These are phyloP conservation scores for Escovopsis sp. DNA, from an alignment of 2,329 filamentous ascomycete genomes.

Conservation along the genomic window DNA sequence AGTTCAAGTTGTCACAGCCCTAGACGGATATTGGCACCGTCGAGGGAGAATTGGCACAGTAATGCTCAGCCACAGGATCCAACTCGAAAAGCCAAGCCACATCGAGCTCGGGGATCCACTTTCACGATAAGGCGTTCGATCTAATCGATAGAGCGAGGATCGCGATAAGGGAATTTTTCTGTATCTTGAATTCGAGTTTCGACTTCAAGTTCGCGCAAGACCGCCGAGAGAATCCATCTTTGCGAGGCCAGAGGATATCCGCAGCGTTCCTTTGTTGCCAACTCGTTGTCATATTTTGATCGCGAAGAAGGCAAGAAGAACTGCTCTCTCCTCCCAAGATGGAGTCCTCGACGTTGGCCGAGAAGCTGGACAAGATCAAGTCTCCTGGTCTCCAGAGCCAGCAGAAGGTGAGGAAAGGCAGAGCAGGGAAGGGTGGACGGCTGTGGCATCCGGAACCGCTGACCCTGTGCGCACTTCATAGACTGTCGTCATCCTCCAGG, in stretches of 20 bases:
- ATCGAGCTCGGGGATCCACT: too few relatives aligned
- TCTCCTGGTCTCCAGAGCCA: constrained; percentile 93
- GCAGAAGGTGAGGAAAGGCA: constrained; percentile 51
- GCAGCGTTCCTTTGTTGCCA: constrained; percentile 1
- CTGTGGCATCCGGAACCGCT: not conserved
- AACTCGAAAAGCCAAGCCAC: too few relatives aligned
- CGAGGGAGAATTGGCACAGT: too few relatives aligned
- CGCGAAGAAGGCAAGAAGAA: constrained; percentile 7
- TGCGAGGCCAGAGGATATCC: constrained; percentile 1
- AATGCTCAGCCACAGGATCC: too few relatives aligned
- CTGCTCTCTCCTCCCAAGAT: constrained; percentile 17
- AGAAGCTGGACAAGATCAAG: constrained; percentile 94
- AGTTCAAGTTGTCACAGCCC: too few relatives aligned
- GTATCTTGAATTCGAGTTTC: constrained; percentile 2
- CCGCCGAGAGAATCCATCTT: too few relatives aligned
- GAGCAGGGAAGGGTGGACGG: not conserved
- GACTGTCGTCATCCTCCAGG: constrained; percentile 75
- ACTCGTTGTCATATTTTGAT: constrained; percentile 1
- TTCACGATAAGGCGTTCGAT: too few relatives aligned
- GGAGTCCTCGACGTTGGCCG: constrained; percentile 47
- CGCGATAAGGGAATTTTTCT: constrained; percentile 8
- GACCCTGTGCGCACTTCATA: constrained; percentile 22
- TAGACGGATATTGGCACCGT: too few relatives aligned
- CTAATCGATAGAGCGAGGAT: constrained; percentile 4
- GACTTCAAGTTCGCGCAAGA: too few relatives aligned